Percentiles rank a stretch among this genome's conserved stretches.
These are phyloP conservation scores for Solanum hybrid DNA, from an alignment of 305 asterid genomes.

Conservation along the genomic window DNA sequence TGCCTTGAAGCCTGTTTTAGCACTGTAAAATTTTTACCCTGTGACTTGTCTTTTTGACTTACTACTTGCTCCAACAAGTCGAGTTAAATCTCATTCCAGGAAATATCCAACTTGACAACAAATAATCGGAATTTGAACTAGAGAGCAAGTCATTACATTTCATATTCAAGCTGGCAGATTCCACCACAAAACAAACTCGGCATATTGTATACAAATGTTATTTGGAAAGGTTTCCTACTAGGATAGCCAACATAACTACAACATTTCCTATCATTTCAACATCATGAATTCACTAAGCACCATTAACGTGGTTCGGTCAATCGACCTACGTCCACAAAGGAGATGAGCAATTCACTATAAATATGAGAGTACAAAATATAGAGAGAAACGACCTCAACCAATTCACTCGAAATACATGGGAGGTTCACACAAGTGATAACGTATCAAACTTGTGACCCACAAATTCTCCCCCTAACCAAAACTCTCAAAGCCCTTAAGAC, in stretches of 20 bases:
- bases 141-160: neutral
- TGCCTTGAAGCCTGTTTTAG: neutral
- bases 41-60: neutral
- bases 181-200: neutral
- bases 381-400: too few species aligned
- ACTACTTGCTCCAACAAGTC: neutral
- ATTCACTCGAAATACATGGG: too few species aligned
- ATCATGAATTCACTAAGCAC: slow-evolving; percentile 23
- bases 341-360: too few species aligned
- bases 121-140: neutral
- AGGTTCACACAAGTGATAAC: too few species aligned
- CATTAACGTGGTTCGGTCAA: too few species aligned
- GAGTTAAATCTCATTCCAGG: neutral
- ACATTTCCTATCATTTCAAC: slow-evolving; percentile 26
- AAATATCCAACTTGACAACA: neutral
- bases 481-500: too few species aligned
- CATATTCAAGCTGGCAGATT: neutral
- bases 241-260: slow-evolving; percentile 19
- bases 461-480: too few species aligned
- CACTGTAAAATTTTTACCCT: neutral
- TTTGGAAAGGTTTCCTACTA: neutral
- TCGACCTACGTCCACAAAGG: too few species aligned
- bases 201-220: neutral
- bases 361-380: too few species aligned
- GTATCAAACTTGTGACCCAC: too few species aligned